phyloP scores from a whole-genome alignment of 352 stramenopile genomes.

The Globisporangium nagaii region DNA sequence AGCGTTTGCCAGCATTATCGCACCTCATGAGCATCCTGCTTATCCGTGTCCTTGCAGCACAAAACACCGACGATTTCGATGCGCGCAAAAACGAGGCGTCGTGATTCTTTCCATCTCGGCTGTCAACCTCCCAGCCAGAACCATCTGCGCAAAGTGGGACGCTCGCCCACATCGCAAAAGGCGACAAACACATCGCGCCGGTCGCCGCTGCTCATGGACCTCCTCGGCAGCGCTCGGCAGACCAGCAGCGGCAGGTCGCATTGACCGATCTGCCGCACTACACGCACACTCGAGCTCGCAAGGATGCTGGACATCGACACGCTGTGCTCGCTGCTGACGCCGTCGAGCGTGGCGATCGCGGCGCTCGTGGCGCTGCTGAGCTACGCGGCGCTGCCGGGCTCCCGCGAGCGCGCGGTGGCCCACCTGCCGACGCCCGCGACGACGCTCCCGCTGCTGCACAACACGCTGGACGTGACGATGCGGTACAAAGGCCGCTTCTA shows the following conservation, averaged over 20 bases:
- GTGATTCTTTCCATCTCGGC: too few species aligned
- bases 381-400: conserved; percentile 15
- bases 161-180: neutral
- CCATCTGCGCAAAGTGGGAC: neutral
- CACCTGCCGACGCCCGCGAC: conserved; percentile 9
- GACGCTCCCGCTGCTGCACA: conserved; percentile 31
- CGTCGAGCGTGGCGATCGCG: neutral
- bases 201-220: neutral
- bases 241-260: neutral
- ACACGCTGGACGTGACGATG: conserved; percentile 31
- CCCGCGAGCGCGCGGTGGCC: conserved; percentile 1
- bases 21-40: too few species aligned
- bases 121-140: too few species aligned
- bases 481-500: conserved; percentile 20
- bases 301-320: neutral
- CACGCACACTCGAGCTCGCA: neutral
- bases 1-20: too few species aligned
- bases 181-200: neutral
- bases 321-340: neutral
- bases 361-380: neutral
- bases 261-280: neutral
- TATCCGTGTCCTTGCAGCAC: too few species aligned
- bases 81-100: too few species aligned
- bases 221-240: neutral
- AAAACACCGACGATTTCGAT: too few species aligned